Evolutionary conservation across 2,329 filamentous ascomycete genomes (phyloP).

Genomic region (Trematosphaeria pertusa): DNA sequence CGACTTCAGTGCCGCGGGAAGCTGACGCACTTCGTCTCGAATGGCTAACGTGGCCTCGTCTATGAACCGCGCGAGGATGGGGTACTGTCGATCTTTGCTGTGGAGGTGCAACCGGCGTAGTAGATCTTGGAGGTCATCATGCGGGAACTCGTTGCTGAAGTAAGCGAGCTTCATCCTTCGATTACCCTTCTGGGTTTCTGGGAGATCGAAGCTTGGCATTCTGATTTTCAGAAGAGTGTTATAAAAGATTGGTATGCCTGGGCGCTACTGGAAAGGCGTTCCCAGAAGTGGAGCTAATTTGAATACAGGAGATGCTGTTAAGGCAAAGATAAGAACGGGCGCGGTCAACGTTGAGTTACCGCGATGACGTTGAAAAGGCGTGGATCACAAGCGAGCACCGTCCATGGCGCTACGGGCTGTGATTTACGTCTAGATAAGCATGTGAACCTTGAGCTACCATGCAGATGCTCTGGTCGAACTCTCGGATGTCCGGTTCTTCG

Average conservation of each 20-base stretch:
- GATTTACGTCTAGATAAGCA: no score
- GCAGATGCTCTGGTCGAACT: no score
- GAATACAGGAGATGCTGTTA: no score
- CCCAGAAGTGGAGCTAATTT: no score
- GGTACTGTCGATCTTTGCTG: constrained; percentile 50
- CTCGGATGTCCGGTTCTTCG: background rate
- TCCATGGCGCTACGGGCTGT: no score
- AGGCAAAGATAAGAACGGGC: no score
- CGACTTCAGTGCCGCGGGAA: constrained; percentile 35
- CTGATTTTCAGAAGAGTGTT: no score
- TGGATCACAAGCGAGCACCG: no score
- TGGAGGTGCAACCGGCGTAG: constrained; percentile 50
- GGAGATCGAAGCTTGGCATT: background rate
- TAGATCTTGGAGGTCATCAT: constrained; percentile 52
- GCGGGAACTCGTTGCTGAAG: constrained; percentile 59
- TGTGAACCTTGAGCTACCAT: no score
- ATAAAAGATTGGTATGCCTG: no score
- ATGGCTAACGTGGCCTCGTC: constrained; percentile 50
- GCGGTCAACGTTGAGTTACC: background rate
- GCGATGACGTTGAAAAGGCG: background rate
- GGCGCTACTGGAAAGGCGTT: no score
- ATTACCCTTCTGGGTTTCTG: background rate
- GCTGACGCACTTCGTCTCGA: constrained; percentile 47
- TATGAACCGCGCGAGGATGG: constrained; percentile 51
- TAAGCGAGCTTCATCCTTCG: constrained; percentile 47